Base-by-base conservation (phyloP, 1,139 yeast genomes). In the Candida labiduridarum region DNA sequence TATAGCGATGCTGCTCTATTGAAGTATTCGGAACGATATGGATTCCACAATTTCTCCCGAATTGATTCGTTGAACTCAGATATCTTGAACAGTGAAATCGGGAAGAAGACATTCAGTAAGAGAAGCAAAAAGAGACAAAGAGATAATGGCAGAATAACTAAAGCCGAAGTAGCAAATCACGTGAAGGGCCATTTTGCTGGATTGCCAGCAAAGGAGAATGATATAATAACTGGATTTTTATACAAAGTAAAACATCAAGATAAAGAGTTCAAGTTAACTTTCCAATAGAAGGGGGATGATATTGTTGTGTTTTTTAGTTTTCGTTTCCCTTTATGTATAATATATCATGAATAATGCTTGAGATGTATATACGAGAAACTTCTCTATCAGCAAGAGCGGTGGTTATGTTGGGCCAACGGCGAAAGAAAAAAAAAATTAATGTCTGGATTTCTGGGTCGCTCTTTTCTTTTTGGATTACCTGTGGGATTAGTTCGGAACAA, bases 141-240 rank as follows among this genome's bases (percentile, higher is more conserved):
- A 12, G 41, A 41, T 18, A 39, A 36, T 29, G 67, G 68, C 44
- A 72, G 84, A 41, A 73, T 83, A 15, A 61, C 82, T 49, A 85
- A 84, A 59, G 50, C 59, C 8, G 89, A 84, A 57, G 71, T 83
- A 44, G 85, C 89, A 0, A 67, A 66, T 9, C 76, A 75, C 11
- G 78, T 83, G 35, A 83, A 84, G 65, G 80, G 77, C 50, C 95
- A 89, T 64, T 87, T 89, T 56, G 54, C 74, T 57, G 74, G 73
- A 40, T 79, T 83, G 49, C 80, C 81, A n/a, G 82, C 82, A 3
- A 80, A 87, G 55, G 96, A 89, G 61, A 84, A 85, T 56, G 96
- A 89, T 60, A 81, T 85, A 40, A 82, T 89, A 41, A 86, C 94
- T 41, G 88, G 85, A 58, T 89, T 89, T 61, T 73, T 89, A 51